Evolutionary conservation across 108 stramenopile genomes (phyloP).

Genomic region (Chaetoceros muelleri): DNA sequence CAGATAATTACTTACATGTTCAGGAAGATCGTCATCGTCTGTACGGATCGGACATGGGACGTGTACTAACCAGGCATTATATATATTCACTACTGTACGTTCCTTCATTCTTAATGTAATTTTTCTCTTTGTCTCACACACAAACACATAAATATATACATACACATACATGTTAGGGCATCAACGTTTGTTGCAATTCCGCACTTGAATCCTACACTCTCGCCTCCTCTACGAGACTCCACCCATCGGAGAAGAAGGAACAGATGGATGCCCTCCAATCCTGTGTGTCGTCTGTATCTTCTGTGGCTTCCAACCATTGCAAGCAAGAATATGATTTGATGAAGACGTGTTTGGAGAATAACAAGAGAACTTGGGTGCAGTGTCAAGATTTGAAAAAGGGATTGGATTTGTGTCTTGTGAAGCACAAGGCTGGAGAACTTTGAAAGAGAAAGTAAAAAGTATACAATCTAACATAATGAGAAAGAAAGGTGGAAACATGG

Average conservation of each 20-base stretch:
- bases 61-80: not conserved
- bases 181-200: not conserved
- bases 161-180: not conserved
- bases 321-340: not conserved
- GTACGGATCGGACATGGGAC: not conserved
- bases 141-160: too few relatives aligned
- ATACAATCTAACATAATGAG: too few relatives aligned
- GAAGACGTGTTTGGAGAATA: not conserved
- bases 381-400: not conserved
- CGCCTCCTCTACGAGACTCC: not conserved
- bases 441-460: too few relatives aligned
- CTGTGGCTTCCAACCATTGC: not conserved
- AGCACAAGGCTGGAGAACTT: not conserved
- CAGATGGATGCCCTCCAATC: not conserved
- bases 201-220: not conserved
- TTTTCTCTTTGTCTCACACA: not conserved
- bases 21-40: too few relatives aligned
- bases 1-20: not conserved
- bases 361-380: not conserved
- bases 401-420: not conserved
- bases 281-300: not conserved
- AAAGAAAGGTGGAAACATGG: not conserved
- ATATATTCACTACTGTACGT: not conserved
- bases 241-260: not conserved
- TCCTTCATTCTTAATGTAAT: not conserved